Conservation (phyloP, 495 filamentous ascomycete genomes). For the Diplogelasinospora grovesii region DNA sequence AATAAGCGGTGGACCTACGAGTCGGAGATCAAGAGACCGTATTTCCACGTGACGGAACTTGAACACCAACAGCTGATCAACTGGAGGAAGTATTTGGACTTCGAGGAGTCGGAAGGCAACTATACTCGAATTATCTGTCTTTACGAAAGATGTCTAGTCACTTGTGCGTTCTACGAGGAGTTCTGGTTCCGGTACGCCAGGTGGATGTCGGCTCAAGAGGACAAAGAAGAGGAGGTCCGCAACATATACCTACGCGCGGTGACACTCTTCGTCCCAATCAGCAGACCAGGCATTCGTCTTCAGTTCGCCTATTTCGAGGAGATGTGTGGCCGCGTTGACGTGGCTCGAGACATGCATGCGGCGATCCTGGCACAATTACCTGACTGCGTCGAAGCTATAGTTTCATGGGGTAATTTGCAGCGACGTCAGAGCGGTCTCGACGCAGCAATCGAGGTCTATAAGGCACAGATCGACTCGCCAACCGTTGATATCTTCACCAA, state of each 20-base stretch:
- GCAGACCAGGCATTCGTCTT: constrained; percentile 68
- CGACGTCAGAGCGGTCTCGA: constrained; percentile 80
- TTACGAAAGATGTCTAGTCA: constrained; percentile 90
- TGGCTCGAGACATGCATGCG: constrained; percentile 76
- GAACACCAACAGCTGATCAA: constrained; percentile 82
- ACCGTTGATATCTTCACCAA: constrained; percentile 72
- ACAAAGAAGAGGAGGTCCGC: constrained; percentile 85
- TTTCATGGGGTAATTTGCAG: constrained; percentile 81
- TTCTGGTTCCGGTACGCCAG: constrained; percentile 97
- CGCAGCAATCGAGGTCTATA: constrained; percentile 80
- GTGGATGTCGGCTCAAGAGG: constrained; percentile 82
- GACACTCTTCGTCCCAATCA: constrained; percentile 79
- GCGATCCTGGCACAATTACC: constrained; percentile 62
- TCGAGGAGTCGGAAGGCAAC: constrained; percentile 82
- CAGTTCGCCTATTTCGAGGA: constrained; percentile 96
- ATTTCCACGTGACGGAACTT: constrained; percentile 93
- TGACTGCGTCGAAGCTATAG: constrained; percentile 78
- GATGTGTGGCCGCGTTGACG: constrained; percentile 62
- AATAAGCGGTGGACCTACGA: constrained; percentile 95
- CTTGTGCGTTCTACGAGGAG: constrained; percentile 90
- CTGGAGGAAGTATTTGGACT: constrained; percentile 96
- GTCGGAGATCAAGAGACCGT: constrained; percentile 89
- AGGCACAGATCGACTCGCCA: constrained; percentile 66
- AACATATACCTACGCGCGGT: constrained; percentile 88
- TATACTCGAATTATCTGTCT: constrained; percentile 71